These are phyloP conservation scores for Clathrus columnatus DNA, from an alignment of 768 basidiomycete species.

Conservation along the genomic window DNA sequence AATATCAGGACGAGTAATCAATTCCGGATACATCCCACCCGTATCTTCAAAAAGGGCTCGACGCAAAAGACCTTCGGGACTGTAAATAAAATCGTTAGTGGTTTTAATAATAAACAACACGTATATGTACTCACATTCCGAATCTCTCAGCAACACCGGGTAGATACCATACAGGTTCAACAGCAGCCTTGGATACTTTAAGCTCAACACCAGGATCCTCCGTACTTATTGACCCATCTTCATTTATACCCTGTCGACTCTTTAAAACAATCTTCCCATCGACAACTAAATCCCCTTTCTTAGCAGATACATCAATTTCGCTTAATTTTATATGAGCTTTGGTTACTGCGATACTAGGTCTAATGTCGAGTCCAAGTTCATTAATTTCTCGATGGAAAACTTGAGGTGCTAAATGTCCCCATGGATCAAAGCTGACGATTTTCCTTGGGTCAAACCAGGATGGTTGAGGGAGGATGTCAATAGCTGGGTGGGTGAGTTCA, in stretches of 20 bases:
- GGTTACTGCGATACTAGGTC: conserved; percentile 91
- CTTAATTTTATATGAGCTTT: conserved; percentile 90
- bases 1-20: conserved; percentile 91
- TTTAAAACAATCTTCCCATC: conserved; percentile 80
- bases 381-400: conserved; percentile 58
- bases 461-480: conserved; percentile 66
- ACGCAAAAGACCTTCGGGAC: conserved; percentile 75
- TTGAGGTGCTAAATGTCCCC: conserved; percentile 78
- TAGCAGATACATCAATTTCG: conserved; percentile 78
- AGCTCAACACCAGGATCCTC: conserved; percentile 79
- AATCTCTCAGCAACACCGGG: conserved; percentile 93
- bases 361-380: conserved; percentile 64
- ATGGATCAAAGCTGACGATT: conserved; percentile 92
- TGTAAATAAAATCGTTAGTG: conserved; percentile 20
- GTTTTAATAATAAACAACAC: neutral
- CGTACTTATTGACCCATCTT: conserved; percentile 49
- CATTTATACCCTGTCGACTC: conserved; percentile 53
- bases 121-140: conserved; percentile 55
- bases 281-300: conserved; percentile 59
- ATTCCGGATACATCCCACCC: conserved; percentile 92
- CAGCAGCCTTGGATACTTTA: conserved; percentile 82
- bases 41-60: conserved; percentile 95
- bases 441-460: conserved; percentile 68
- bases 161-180: conserved; percentile 94
- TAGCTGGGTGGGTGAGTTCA: conserved; percentile 74